phyloP scores from a whole-genome alignment of 75 land plant species.

The Pinus albicaulis region DNA sequence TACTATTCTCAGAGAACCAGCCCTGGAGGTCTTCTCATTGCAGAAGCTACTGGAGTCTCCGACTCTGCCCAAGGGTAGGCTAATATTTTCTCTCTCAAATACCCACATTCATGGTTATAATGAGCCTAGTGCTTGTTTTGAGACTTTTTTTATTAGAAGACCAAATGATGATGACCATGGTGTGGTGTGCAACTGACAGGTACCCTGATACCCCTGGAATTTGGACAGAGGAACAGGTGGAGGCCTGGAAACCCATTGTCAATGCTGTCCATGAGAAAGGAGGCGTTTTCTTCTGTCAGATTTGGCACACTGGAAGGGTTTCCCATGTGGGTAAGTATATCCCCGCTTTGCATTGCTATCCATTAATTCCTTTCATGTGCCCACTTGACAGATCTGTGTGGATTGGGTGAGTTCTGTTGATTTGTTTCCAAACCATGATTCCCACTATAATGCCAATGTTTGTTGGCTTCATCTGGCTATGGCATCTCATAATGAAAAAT shows the following conservation, averaged over 20 bases:
- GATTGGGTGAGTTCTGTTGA: no score
- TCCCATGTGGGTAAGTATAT: background rate
- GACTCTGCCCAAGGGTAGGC: slow-evolving; percentile 20
- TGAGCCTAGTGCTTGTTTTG: no score
- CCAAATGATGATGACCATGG: no score
- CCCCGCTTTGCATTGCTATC: no score
- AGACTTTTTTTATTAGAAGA: no score
- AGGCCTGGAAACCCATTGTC: slow-evolving; percentile 45
- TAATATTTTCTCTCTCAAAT: no score
- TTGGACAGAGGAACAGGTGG: slow-evolving; percentile 26
- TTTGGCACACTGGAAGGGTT: slow-evolving; percentile 40
- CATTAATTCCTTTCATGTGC: no score
- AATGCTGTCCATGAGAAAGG: slow-evolving; percentile 33
- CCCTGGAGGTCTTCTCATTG: slow-evolving; percentile 24
- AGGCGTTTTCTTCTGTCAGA: slow-evolving; percentile 27
- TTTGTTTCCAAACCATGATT: no score
- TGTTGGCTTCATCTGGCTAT: background rate
- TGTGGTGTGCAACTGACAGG: background rate
- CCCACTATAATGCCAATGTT: no score
- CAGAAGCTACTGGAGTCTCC: slow-evolving; percentile 27
- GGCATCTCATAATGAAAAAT: no score
- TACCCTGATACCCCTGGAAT: slow-evolving; percentile 26
- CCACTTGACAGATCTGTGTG: no score
- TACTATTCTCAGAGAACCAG: slow-evolving; percentile 25
- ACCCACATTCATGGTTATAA: no score